Evolutionary conservation across 768 basidiomycete species (phyloP), one percentile per base, ranked within the genome.

Genomic region (Scleroderma citrinum): DNA sequence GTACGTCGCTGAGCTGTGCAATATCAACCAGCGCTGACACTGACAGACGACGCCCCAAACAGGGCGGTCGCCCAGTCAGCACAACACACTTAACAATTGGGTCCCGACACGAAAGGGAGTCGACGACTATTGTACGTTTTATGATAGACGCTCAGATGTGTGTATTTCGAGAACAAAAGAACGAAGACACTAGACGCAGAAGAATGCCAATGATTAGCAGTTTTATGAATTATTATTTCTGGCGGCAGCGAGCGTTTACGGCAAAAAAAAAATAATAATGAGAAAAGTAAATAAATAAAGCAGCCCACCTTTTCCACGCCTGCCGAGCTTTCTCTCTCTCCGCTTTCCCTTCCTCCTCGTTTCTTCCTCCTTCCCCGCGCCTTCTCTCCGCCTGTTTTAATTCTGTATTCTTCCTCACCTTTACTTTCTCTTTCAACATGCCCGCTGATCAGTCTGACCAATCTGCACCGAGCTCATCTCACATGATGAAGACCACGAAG

Each of bases 401-500:
- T 54, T 44, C 51, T 65, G 53, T 63, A 59, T 59, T 59, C 56
- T 59, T 55, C 42, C 54, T 11, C 14, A 56, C 54, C 20, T 52
- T 50, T 53, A 49, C 57, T 48, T 60, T 60, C 59, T 52, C 55
- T 52, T 51, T 46, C 50, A 59, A 59, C 35, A 74, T 71, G 74
- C 57, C 71, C 5, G 58, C 73, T 49, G 77, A 78, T 55, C 67
- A 66, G 43, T 46, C 69, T 45, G 61, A 60, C 47, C 40, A 24
- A 11, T 60, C 61, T 65, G 71, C 77, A 26, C 77, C 80, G 36
- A 80, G 79, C 56, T 82, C 87, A 36, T 91, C 89, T 23, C 93
- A 95, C 69, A 90, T 95, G 89, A 96, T 97, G 93, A 94, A 95
- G 81, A 95, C 90, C 13, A 95, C 93, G 65, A 91, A 92, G 75